Evolutionary conservation across 1,284 basidiomycete genomes (phyloP), one percentile per base, ranked within the genome.

Genomic region (Marasmius oreades): DNA sequence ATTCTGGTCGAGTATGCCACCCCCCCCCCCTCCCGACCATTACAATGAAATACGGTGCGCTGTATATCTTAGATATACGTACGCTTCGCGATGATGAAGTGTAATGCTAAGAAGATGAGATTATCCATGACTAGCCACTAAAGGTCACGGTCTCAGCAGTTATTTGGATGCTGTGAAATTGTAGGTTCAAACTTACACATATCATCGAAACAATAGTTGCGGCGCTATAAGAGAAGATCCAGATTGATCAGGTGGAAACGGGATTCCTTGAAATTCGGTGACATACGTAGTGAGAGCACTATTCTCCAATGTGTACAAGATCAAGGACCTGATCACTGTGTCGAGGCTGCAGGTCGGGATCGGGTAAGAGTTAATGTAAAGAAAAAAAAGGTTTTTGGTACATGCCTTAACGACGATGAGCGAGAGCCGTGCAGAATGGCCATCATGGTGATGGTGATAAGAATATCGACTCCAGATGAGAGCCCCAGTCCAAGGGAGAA

Each of bases 31-130:
- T n/a, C n/a, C n/a, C n/a, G n/a, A n/a, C n/a, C n/a, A n/a, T n/a
- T n/a, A n/a, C n/a, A n/a, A n/a, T n/a, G n/a, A n/a, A n/a, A n/a
- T n/a, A n/a, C n/a, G n/a, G n/a, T n/a, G n/a, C n/a, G n/a, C n/a
- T n/a, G n/a, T n/a, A n/a, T n/a, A n/a, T n/a, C n/a, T n/a, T n/a
- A n/a, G n/a, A n/a, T n/a, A 24, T 31, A 31, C 53, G 24, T 50
- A 55, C 53, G 34, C 46, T 55, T 55, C 23, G 53, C 53, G 34
- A 56, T 52, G 31, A 56, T 46, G 34, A 56, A 56, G 16, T 56
- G 51, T 7, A 56, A 10, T 6, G 48, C 55, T 31, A 56, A 22
- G 16, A 56, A 56, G 28, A 56, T 36, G 11, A 56, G 43, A 24
- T 56, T 56, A 14, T 56, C 31, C 51, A 56, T 52, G 11, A 28